A percentile compares a stretch with the other conserved stretches of the same genome.
These are phyloP conservation scores for Xylaria sp. DNA, from an alignment of 2,329 filamentous ascomycete species.

Conservation along the genomic window DNA sequence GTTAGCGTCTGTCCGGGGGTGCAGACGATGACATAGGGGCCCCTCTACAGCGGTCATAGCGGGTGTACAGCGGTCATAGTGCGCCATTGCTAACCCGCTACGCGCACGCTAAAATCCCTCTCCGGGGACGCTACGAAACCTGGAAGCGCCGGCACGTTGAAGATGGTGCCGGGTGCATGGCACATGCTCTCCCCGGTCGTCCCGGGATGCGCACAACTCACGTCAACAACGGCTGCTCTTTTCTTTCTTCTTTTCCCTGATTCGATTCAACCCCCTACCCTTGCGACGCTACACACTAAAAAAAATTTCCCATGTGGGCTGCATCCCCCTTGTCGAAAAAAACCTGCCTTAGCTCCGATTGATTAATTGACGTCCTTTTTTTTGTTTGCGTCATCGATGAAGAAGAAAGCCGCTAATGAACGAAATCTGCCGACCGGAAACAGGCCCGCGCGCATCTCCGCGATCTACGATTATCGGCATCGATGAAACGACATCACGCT, in stretches of 20 bases:
- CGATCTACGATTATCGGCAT: slow-evolving; percentile 8
- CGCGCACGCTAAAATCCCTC: not conserved
- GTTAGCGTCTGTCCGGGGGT: too few relatives aligned
- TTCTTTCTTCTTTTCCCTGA: not conserved
- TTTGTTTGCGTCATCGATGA: slow-evolving; percentile 22
- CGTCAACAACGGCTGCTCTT: not conserved
- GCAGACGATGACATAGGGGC: not conserved
- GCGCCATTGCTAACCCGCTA: not conserved
- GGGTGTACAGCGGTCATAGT: not conserved
- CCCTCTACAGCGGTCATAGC: not conserved
- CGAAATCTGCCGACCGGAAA: slow-evolving; percentile 17
- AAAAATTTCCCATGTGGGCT: slow-evolving; percentile 6
- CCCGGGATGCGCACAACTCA: not conserved
- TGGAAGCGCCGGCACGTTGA: not conserved
- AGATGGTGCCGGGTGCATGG: not conserved
- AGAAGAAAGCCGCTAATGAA: slow-evolving; percentile 18
- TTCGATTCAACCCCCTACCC: not conserved
- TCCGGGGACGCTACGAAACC: not conserved
- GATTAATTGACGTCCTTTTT: not conserved
- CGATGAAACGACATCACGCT: slow-evolving; percentile 20
- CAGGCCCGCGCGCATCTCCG: slow-evolving; percentile 23
- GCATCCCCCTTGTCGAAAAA: not conserved
- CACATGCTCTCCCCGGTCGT: not conserved
- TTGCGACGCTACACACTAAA: not conserved
- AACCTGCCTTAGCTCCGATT: slow-evolving; percentile 8